Conservation (phyloP, 139 green algal species). For the Micractinium conductrix region DNA sequence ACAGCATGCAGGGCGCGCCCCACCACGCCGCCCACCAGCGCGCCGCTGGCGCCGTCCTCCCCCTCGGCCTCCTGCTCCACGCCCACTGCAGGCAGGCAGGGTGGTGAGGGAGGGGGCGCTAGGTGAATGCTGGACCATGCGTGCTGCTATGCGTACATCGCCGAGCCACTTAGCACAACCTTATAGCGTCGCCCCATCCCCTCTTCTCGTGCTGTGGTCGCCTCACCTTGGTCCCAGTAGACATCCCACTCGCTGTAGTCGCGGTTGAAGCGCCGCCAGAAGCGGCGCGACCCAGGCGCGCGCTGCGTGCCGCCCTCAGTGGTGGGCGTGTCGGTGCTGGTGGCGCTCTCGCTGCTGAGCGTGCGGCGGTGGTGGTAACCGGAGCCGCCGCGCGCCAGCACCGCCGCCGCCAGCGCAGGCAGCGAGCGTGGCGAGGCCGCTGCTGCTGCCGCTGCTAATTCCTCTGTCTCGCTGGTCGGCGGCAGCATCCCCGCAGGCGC, state of each 20-base stretch:
- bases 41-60: neutral
- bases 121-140: too few relatives aligned
- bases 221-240: slow-evolving; percentile 31
- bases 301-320: neutral
- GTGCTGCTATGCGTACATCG: too few relatives aligned
- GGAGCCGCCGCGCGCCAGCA: slow-evolving; percentile 10
- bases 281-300: slow-evolving; percentile 7
- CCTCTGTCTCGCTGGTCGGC: neutral
- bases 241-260: slow-evolving; percentile 32
- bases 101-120: too few relatives aligned
- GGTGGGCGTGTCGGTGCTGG: slow-evolving; percentile 24
- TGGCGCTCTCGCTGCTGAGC: slow-evolving; percentile 8
- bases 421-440: neutral
- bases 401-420: neutral
- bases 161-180: too few relatives aligned
- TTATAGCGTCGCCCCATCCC: too few relatives aligned
- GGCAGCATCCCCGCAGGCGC: neutral
- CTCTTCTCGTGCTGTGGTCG: too few relatives aligned
- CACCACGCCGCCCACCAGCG: neutral
- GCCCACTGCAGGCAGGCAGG: neutral
- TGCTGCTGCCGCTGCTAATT: neutral
- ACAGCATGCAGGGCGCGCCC: neutral
- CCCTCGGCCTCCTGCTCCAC: slow-evolving; percentile 15
- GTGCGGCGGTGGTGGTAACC: slow-evolving; percentile 2
- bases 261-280: slow-evolving; percentile 39